Evolutionary conservation across 2,329 filamentous ascomycete genomes (phyloP), one percentile per base, ranked within the genome.

Genomic region (Pestalotiopsis sp.): DNA sequence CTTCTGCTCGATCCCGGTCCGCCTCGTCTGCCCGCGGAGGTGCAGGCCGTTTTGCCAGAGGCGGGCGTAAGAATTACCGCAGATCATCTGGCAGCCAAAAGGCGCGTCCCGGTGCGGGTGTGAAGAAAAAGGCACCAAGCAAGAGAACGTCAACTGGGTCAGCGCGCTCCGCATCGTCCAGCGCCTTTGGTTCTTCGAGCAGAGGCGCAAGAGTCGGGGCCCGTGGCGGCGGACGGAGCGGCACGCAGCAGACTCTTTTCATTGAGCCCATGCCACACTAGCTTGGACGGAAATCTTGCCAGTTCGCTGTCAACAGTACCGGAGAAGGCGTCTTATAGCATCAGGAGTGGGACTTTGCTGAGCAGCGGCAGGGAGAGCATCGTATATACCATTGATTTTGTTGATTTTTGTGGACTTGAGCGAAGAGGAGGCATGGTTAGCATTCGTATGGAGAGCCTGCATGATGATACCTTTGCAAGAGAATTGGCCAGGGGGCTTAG

Each of bases 41-140:
- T 31, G 41, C 63, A 25, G 67, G 59, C 20, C 57, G 56, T 23
- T 68, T 64, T 31, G 31, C 52, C 36, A 62, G 52, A 7, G 59
- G 66, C 23, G 57, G 39, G 36, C 58, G 68, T 39, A 66, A 64
- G 36, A 31, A 20, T 58, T 7, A 61, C 12, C 69, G 69, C 58
- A 66, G 66, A 20, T 39, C 58, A 5, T 68, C 61, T 20, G 68
- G 66, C 4, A 66, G 68, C 57, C 17, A 36, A 13, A 58, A 59
- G 58, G 59, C 36, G 38, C 65, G 59, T 25, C n/a, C 45, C 4
- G 61, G 52, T 14, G 36, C 38, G 2, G 65, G 69, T 11, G 63
- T 70, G 9, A 68, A 66, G 14, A 65, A 63, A 39, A 67, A 66
- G 63, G 62, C 68, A n/a, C 27, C 23, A 62, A 68, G 45, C 56